Base-by-base conservation (phyloP, 108 stramenopile species). In the Chaetoceros muelleri region DNA sequence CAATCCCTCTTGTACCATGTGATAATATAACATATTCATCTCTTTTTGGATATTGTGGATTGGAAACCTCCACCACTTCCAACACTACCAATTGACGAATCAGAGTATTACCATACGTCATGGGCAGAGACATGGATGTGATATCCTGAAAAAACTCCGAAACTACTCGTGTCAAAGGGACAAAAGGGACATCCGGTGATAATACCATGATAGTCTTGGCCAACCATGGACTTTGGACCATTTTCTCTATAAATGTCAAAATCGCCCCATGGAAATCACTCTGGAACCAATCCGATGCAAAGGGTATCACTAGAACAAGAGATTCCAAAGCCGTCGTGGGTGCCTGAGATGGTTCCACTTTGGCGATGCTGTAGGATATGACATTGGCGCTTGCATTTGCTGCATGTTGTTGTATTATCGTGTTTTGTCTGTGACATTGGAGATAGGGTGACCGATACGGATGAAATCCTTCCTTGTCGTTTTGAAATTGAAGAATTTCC, bases 191-290 rank as follows among this genome's bases (percentile, higher is more conserved):
- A 2, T 16, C 44, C 1, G 84, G 81, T 44, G 84, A 70, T 2
- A 92, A 86, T 24, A 92, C n/a, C 18, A 79, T 62, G 3, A 92
- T 48, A 10, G 74, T 73, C 58, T 92, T 92, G 55, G 84, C 74
- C 23, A 92, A 50, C 90, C 90, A 92, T 24, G 84, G 83, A 28
- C 64, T 66, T 48, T 60, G 47, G 2, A 78, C 70, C 58, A 92
- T 56, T 24, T 58, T 31, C 28, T 71, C n/a, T 5, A 88, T 69
- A 28, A 81, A 58, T 26, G 79, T 62, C 53, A 84, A 8, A 2
- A 85, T 44, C 2, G 70, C 57, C 19, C 53, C 51, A 48, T 86
- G 76, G 44, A 85, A 70, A 27, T 56, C 53, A 62, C 73, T 81
- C 0, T 57, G 27, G 24, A 60, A 64, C 80, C 81, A 85, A 48